Conservation (phyloP, 2,329 filamentous ascomycete genomes). For the Onygenales sp. region DNA sequence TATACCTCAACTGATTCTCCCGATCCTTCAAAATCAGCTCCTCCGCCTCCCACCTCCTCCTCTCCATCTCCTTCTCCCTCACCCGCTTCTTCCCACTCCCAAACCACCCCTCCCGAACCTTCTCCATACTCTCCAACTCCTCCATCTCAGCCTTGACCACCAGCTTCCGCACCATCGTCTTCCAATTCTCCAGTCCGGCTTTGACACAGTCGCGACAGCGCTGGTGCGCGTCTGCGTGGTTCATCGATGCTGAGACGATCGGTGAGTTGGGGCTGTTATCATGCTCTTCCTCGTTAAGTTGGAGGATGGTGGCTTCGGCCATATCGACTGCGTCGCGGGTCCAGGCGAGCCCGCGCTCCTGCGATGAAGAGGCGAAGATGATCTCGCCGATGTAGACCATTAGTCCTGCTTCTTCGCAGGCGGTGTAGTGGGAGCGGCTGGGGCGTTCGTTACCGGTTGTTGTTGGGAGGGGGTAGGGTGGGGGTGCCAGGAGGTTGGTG, state of each 20-base stretch:
- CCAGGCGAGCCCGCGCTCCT: conserved; percentile 72
- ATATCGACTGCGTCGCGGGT: conserved; percentile 78
- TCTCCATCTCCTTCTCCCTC: conserved; percentile 19
- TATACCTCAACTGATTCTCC: conserved; percentile 15
- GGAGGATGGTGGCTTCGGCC: conserved; percentile 54
- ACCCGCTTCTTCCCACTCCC: conserved; percentile 20
- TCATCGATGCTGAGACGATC: conserved; percentile 9
- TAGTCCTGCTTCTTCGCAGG: conserved; percentile 76
- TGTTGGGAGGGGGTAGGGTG: conserved; percentile 59
- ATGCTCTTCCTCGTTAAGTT: conserved; percentile 21
- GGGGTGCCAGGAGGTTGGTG: conserved; percentile 45
- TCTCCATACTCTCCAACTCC: conserved; percentile 24
- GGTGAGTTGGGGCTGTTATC: conserved; percentile 7
- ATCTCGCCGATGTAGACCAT: conserved; percentile 93
- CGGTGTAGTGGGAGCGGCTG: conserved; percentile 52
- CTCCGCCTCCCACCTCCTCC: conserved; percentile 33
- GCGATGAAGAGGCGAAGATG: conserved; percentile 59
- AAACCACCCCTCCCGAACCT: conserved; percentile 25
- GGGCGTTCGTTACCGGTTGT: conserved; percentile 61
- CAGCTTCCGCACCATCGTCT: conserved; percentile 63
- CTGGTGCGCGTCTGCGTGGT: conserved; percentile 36
- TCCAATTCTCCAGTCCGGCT: conserved; percentile 73
- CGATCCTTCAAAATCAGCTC: conserved; percentile 28
- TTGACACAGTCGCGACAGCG: conserved; percentile 69
- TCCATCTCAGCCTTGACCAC: conserved; percentile 33